Evolutionary conservation across 164 flowering plant species (phyloP).

Genomic region (Kingdonia uniflora): DNA sequence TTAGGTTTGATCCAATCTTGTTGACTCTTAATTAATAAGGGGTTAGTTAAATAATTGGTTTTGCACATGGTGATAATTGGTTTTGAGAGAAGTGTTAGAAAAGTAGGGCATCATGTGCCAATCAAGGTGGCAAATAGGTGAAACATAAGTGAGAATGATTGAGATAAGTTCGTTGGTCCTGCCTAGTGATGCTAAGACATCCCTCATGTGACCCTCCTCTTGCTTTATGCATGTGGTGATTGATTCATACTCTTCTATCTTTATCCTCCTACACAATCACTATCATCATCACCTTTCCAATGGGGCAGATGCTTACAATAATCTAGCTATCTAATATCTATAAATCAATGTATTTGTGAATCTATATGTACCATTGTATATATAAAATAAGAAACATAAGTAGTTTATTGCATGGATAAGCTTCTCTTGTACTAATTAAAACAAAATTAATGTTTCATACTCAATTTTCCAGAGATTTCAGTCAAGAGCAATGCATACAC

Average conservation of each 20-base stretch:
- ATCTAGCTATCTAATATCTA: not conserved
- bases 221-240: constrained; percentile 38
- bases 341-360: not conserved
- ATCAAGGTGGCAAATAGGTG: constrained; percentile 12
- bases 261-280: constrained; percentile 6
- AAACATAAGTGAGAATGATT: constrained; percentile 24
- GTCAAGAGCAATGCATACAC: too few species aligned
- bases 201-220: constrained; percentile 34
- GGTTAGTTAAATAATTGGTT: not conserved
- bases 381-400: not conserved
- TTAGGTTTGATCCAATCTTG: not conserved
- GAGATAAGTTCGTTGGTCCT: constrained; percentile 25
- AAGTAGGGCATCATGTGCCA: constrained; percentile 20
- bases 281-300: constrained; percentile 15
- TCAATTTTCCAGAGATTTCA: not conserved
- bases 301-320: not conserved
- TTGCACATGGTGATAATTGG: constrained; percentile 22
- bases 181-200: constrained; percentile 19
- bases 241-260: constrained; percentile 4
- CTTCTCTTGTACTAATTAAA: too few species aligned
- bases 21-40: not conserved
- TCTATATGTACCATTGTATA: not conserved
- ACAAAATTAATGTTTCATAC: not conserved
- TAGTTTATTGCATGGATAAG: too few species aligned
- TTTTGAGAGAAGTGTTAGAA: constrained; percentile 2